These are phyloP conservation scores for Talaromyces sp. DNA, from an alignment of 2,329 filamentous ascomycete species.

Conservation along the genomic window DNA sequence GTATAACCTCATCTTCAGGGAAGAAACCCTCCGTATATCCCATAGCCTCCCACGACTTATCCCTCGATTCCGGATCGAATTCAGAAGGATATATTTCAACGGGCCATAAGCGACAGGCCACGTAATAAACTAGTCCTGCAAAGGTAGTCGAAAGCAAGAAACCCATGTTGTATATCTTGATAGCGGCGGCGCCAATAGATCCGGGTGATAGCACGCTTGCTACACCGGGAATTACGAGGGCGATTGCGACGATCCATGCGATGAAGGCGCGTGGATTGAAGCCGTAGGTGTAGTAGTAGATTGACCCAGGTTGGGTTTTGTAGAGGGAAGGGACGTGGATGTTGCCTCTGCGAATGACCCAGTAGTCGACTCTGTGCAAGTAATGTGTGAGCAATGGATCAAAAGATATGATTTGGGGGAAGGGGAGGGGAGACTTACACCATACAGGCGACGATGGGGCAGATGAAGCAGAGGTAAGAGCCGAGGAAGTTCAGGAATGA, in stretches of 20 bases:
- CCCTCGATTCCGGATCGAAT: not conserved
- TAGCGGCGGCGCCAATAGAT: conserved; percentile 1
- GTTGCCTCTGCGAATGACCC: conserved; percentile 10
- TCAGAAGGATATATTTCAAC: conserved; percentile 1
- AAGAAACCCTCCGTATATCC: conserved; percentile 8
- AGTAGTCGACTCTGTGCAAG: conserved; percentile 8
- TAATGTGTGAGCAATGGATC: not conserved
- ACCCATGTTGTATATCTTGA: conserved; percentile 11
- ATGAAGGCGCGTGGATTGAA: conserved; percentile 7
- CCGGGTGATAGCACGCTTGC: not conserved
- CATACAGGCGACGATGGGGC: conserved; percentile 11
- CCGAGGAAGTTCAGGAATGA: conserved; percentile 11
- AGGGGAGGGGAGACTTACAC: not conserved
- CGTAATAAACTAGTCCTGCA: conserved; percentile 5
- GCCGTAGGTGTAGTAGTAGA: conserved; percentile 6
- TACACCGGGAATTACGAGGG: conserved; percentile 8
- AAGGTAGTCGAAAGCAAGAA: not conserved
- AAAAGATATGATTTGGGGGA: too few relatives aligned
- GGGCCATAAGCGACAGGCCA: conserved; percentile 3
- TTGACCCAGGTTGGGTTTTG: not conserved
- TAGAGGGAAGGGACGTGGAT: conserved; percentile 8
- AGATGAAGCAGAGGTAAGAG: conserved; percentile 13
- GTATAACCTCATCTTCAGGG: conserved; percentile 10
- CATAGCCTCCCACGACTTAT: conserved; percentile 11
- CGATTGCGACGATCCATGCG: conserved; percentile 3